These are phyloP conservation scores for Neurospora sp. DNA, from an alignment of 495 filamentous ascomycete species.

Conservation along the genomic window DNA sequence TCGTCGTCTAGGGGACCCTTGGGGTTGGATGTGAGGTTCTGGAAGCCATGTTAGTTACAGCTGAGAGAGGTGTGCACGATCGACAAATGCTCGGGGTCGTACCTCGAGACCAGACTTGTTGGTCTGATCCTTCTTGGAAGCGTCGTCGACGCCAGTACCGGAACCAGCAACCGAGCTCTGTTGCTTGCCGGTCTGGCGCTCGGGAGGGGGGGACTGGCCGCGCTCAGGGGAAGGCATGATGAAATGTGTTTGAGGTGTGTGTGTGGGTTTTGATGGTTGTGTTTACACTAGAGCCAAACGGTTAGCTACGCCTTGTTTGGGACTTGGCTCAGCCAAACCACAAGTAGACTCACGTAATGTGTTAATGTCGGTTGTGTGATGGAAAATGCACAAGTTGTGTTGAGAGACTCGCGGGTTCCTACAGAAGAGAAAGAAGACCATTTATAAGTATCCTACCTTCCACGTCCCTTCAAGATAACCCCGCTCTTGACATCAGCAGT, in stretches of 20 bases:
- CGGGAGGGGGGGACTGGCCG: constrained; percentile 74
- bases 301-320: background rate
- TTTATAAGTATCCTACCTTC: background rate
- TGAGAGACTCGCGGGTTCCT: background rate
- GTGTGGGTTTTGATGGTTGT: background rate
- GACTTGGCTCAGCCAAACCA: background rate
- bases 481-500: background rate
- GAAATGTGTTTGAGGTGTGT: background rate
- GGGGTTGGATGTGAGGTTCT: constrained; percentile 58
- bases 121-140: constrained; percentile 37
- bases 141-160: constrained; percentile 44
- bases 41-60: constrained; percentile 5
- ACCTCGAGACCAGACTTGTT: constrained; percentile 40
- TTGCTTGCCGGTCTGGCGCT: constrained; percentile 57
- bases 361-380: background rate
- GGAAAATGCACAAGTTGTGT: background rate
- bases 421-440: background rate
- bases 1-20: constrained; percentile 55
- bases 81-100: background rate
- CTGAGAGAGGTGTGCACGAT: background rate
- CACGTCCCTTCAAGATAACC: background rate
- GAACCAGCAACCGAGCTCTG: constrained; percentile 41
- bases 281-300: background rate
- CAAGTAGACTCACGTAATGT: background rate
- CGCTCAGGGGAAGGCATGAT: constrained; percentile 34